phyloP scores from a whole-genome alignment of 192 early-diverging fungal species.

The Backusella circina region DNA sequence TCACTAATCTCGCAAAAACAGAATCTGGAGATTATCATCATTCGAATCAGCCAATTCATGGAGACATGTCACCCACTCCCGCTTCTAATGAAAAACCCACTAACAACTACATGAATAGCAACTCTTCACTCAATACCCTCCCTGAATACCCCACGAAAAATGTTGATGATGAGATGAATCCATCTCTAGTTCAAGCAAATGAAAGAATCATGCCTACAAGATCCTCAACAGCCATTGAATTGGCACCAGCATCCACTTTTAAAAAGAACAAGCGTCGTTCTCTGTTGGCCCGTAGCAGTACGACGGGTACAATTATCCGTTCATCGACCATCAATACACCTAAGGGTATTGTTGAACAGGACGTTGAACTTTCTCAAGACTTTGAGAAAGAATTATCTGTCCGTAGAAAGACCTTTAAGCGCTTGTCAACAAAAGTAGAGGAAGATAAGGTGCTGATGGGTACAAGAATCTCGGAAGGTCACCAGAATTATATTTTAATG shows the following conservation, averaged over 20 bases:
- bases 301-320: neutral
- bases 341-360: neutral
- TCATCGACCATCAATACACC: neutral
- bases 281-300: neutral
- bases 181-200: neutral
- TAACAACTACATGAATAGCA: neutral
- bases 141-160: neutral
- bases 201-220: neutral
- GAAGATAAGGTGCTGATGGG: slow-evolving; percentile 57
- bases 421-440: slow-evolving; percentile 20
- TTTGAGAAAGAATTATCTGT: slow-evolving; percentile 7
- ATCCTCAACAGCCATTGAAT: neutral
- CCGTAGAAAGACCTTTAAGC: slow-evolving; percentile 16
- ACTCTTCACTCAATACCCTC: neutral
- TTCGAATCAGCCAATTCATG: neutral
- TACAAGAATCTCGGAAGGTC: slow-evolving; percentile 85
- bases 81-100: slow-evolving; percentile 8
- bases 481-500: slow-evolving; percentile 94
- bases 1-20: neutral
- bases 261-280: slow-evolving; percentile 1
- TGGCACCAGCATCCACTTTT: slow-evolving; percentile 1
- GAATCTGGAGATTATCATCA: neutral
- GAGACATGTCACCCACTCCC: neutral
- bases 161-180: neutral
- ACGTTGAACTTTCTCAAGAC: slow-evolving; percentile 4